phyloP scores from a whole-genome alignment of 139 green algal genomes.

The Micromonas commoda region DNA sequence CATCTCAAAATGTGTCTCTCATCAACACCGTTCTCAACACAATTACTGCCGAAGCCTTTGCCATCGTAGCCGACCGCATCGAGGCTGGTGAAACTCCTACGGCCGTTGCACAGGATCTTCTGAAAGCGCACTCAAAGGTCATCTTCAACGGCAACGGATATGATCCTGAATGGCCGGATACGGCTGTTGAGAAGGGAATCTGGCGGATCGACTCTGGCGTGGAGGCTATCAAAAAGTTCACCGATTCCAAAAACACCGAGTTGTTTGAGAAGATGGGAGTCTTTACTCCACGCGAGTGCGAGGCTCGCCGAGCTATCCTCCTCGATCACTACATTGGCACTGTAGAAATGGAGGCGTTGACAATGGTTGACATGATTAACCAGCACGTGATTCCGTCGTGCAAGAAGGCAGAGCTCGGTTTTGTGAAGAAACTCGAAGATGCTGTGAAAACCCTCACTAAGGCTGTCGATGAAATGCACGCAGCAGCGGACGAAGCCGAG shows the following conservation, averaged over 20 bases:
- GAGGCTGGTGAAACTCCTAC: slow-evolving; percentile 27
- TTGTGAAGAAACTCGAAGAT: slow-evolving; percentile 3
- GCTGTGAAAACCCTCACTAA: not conserved
- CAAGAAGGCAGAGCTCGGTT: slow-evolving; percentile 10
- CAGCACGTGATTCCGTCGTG: slow-evolving; percentile 32
- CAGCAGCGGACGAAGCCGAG: not conserved
- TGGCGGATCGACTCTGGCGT: slow-evolving; percentile 29
- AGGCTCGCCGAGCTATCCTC: slow-evolving; percentile 10
- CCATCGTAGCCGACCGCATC: slow-evolving; percentile 28
- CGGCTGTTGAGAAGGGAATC: slow-evolving; percentile 24
- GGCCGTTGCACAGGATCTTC: slow-evolving; percentile 21
- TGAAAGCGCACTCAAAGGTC: slow-evolving; percentile 28
- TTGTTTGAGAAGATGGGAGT: slow-evolving; percentile 31
- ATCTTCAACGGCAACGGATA: slow-evolving; percentile 42
- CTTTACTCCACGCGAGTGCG: slow-evolving; percentile 15
- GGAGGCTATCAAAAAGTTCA: slow-evolving; percentile 32
- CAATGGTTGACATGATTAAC: slow-evolving; percentile 35
- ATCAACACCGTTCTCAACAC: slow-evolving; percentile 36
- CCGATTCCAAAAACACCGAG: slow-evolving; percentile 23
- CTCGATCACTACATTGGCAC: slow-evolving; percentile 28
- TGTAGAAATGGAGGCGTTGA: slow-evolving; percentile 34
- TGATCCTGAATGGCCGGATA: slow-evolving; percentile 32
- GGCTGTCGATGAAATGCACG: slow-evolving; percentile 10
- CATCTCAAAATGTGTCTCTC: slow-evolving; percentile 36
- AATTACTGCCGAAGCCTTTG: slow-evolving; percentile 27